Percentiles rank a stretch among this genome's conserved stretches.
Conservation (phyloP, 2,329 filamentous ascomycete species). For the Alternaria sp. region DNA sequence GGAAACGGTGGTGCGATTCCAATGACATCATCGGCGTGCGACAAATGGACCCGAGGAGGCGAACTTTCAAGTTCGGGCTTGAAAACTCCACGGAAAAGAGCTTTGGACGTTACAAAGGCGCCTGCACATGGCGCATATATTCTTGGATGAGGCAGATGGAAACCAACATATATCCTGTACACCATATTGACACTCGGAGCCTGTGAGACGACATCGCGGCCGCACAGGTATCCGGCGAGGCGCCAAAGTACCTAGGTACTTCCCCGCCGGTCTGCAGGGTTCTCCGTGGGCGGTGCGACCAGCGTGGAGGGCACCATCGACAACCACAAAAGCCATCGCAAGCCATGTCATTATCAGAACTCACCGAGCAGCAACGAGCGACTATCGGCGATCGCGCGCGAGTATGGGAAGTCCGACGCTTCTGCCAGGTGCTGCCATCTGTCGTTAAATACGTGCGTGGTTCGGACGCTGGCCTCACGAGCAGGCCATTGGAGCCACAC, state of each 20-base stretch:
- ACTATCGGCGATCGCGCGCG: conserved; percentile 7
- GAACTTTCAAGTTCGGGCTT: not conserved
- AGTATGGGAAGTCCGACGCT: conserved; percentile 12
- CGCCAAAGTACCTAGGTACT: not conserved
- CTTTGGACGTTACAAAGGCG: not conserved
- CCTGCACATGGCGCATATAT: not conserved
- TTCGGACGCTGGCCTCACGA: not conserved
- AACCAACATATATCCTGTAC: not conserved
- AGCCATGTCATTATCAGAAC: conserved; percentile 7
- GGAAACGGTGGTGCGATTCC: not conserved
- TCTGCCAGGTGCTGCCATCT: conserved; percentile 10
- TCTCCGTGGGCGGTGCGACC: not conserved
- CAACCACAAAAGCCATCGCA: not conserved
- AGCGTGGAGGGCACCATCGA: not conserved
- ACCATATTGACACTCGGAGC: not conserved
- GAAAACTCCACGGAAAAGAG: not conserved
- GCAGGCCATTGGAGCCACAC: not conserved
- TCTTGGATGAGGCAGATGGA: no score
- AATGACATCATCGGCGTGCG: not conserved
- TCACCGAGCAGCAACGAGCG: conserved; percentile 10
- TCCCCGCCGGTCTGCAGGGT: not conserved
- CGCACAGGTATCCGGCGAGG: not conserved
- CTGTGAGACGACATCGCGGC: not conserved
- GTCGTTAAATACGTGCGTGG: conserved; percentile 6
- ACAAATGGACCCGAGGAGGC: not conserved